These are phyloP conservation scores for Boletus rubescentipes DNA, from an alignment of 768 basidiomycete species.

Conservation along the genomic window DNA sequence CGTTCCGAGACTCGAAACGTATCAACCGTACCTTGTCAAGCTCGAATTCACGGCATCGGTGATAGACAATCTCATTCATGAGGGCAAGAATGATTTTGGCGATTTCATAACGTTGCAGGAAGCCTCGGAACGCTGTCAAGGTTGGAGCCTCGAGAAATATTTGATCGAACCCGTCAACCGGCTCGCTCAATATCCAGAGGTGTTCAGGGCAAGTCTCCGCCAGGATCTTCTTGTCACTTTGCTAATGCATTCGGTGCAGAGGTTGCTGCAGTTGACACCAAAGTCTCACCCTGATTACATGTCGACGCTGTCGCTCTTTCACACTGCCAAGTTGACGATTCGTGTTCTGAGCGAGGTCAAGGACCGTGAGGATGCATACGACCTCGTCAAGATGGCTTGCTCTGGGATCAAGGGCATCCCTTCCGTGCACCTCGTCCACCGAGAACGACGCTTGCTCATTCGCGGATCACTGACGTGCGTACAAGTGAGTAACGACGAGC, in stretches of 20 bases:
- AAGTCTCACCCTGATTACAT: slow-evolving; percentile 69
- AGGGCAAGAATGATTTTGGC: slow-evolving; percentile 70
- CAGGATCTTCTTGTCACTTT: not conserved
- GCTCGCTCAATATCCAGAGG: slow-evolving; percentile 65
- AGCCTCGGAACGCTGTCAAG: slow-evolving; percentile 48
- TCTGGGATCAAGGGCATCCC: slow-evolving; percentile 58
- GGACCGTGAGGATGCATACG: slow-evolving; percentile 81
- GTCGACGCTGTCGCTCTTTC: slow-evolving; percentile 60
- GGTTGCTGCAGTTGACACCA: slow-evolving; percentile 67
- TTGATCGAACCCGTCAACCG: slow-evolving; percentile 76
- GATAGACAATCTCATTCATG: slow-evolving; percentile 49
- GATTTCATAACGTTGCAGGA: slow-evolving; percentile 80
- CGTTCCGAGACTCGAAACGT: slow-evolving; percentile 70
- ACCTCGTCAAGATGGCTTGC: slow-evolving; percentile 62
- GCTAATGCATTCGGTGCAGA: slow-evolving; percentile 42
- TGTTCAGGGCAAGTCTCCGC: slow-evolving; percentile 63
- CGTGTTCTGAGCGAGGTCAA: slow-evolving; percentile 85
- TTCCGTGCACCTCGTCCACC: slow-evolving; percentile 53
- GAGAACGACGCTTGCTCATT: slow-evolving; percentile 73
- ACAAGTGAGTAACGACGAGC: slow-evolving; percentile 40
- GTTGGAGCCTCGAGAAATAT: slow-evolving; percentile 65
- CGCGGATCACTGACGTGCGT: slow-evolving; percentile 54
- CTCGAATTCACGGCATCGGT: slow-evolving; percentile 58
- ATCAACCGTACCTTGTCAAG: slow-evolving; percentile 82
- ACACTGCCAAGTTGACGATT: slow-evolving; percentile 69